phyloP scores from a whole-genome alignment of 768 basidiomycete species.

The Boletus tomentosulus region DNA sequence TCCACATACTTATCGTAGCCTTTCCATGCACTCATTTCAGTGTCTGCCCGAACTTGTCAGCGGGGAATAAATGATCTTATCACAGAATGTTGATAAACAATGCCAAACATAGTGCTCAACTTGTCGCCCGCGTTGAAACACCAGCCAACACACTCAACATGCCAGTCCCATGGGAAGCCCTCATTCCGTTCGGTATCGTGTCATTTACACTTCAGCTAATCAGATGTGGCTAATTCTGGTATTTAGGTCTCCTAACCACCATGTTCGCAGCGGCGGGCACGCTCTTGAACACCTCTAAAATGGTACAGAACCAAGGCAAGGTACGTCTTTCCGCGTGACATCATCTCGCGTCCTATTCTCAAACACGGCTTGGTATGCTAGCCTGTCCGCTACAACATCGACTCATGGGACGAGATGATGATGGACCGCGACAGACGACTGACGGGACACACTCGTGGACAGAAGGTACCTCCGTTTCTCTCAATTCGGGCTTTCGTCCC shows the following conservation, averaged over 20 bases:
- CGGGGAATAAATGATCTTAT: too few species aligned
- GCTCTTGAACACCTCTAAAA: slow-evolving; percentile 71
- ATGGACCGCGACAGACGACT: slow-evolving; percentile 86
- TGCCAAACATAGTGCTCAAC: slow-evolving; percentile 12
- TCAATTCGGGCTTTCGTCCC: neutral
- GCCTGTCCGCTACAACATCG: slow-evolving; percentile 82
- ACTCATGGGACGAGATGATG: slow-evolving; percentile 95
- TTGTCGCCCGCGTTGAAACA: neutral
- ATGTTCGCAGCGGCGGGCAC: slow-evolving; percentile 94
- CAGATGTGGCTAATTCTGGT: slow-evolving; percentile 5
- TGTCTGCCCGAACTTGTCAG: too few species aligned
- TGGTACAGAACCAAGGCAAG: slow-evolving; percentile 88
- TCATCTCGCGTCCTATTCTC: neutral
- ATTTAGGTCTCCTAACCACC: slow-evolving; percentile 69
- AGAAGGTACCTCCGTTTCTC: slow-evolving; percentile 53
- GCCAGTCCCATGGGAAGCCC: slow-evolving; percentile 97
- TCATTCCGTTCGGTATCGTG: slow-evolving; percentile 84
- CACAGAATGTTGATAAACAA: slow-evolving; percentile 12
- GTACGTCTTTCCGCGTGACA: slow-evolving; percentile 35
- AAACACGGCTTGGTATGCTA: slow-evolving; percentile 27
- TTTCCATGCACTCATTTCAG: too few species aligned
- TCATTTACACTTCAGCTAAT: too few species aligned
- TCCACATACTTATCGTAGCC: too few species aligned
- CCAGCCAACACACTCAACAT: slow-evolving; percentile 39
- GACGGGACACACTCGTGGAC: slow-evolving; percentile 84